Percentiles rank a stretch among this genome's conserved stretches.
These are phyloP conservation scores for Physcomitrellopsis africana DNA, from an alignment of 225 moss, liverwort and hornwort genomes.

Conservation along the genomic window DNA sequence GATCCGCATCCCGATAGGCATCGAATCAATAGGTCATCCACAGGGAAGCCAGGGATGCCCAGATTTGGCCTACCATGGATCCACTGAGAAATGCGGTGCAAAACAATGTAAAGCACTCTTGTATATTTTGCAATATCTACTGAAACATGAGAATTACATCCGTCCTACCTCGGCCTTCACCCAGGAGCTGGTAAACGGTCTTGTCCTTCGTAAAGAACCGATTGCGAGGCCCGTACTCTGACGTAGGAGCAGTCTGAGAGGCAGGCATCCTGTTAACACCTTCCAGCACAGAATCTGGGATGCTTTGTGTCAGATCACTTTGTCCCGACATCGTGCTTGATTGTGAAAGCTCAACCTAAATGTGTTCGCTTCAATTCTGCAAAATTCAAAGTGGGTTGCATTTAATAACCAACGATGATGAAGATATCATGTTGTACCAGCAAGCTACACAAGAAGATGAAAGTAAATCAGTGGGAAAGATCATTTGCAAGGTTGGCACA, in stretches of 20 bases:
- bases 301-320: slow-evolving; percentile 33
- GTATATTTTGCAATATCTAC: not conserved
- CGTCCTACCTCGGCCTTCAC: slow-evolving; percentile 69
- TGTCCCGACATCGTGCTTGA: slow-evolving; percentile 41
- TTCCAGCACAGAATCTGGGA: slow-evolving; percentile 54
- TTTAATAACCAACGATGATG: no score
- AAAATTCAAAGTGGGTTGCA: not conserved
- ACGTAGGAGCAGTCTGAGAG: slow-evolving; percentile 35
- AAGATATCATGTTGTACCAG: no score
- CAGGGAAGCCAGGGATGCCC: no score
- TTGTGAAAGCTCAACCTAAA: not conserved
- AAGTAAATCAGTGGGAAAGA: no score
- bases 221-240: slow-evolving; percentile 28
- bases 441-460: not conserved
- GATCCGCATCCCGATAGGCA: no score
- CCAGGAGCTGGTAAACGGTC: slow-evolving; percentile 70
- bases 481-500: not conserved
- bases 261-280: slow-evolving; percentile 64
- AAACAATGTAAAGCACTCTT: no score
- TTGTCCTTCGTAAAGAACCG: slow-evolving; percentile 65
- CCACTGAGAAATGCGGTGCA: no score
- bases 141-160: not conserved
- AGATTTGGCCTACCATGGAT: no score
- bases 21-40: no score
- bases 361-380: slow-evolving; percentile 2